A percentile compares a stretch with the other conserved stretches of the same genome.
phyloP scores from a whole-genome alignment of 352 stramenopile genomes.

The Elongisporangium senticosum region DNA sequence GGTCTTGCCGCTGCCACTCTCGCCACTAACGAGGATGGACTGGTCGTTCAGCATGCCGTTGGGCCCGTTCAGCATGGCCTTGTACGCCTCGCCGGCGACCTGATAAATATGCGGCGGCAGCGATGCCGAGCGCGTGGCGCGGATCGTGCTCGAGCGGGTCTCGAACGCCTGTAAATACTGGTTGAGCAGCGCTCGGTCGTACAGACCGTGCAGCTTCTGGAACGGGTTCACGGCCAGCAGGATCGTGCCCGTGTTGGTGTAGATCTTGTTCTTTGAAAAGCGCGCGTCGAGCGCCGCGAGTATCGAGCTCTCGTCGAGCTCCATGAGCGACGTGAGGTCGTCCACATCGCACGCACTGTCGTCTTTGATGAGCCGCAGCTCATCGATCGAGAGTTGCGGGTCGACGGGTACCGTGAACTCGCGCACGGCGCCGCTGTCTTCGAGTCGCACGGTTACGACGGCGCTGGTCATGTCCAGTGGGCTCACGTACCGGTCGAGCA shows the following conservation, averaged over 20 bases:
- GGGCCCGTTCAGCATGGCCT: constrained; percentile 65
- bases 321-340: constrained; percentile 78
- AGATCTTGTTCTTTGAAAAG: constrained; percentile 73
- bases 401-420: constrained; percentile 43
- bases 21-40: constrained; percentile 82
- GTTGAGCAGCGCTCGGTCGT: constrained; percentile 44
- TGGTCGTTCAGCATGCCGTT: constrained; percentile 62
- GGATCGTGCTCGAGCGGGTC: constrained; percentile 21
- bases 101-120: constrained; percentile 83
- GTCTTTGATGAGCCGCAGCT: neutral
- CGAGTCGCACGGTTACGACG: constrained; percentile 59
- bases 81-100: constrained; percentile 76
- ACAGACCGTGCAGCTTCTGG: constrained; percentile 59
- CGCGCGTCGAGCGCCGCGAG: constrained; percentile 62
- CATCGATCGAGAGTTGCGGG: constrained; percentile 8
- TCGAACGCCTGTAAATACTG: constrained; percentile 69
- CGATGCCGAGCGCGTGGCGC: constrained; percentile 14
- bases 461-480: constrained; percentile 43
- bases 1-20: constrained; percentile 86
- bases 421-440: constrained; percentile 45
- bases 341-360: constrained; percentile 52
- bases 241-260: constrained; percentile 82
- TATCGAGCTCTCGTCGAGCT: constrained; percentile 68
- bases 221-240: constrained; percentile 84
- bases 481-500: constrained; percentile 63